Percentiles rank a stretch among this genome's conserved stretches.
These are phyloP conservation scores for Saccharomyces hybrid DNA, from an alignment of 1,139 yeast genomes.

Conservation along the genomic window DNA sequence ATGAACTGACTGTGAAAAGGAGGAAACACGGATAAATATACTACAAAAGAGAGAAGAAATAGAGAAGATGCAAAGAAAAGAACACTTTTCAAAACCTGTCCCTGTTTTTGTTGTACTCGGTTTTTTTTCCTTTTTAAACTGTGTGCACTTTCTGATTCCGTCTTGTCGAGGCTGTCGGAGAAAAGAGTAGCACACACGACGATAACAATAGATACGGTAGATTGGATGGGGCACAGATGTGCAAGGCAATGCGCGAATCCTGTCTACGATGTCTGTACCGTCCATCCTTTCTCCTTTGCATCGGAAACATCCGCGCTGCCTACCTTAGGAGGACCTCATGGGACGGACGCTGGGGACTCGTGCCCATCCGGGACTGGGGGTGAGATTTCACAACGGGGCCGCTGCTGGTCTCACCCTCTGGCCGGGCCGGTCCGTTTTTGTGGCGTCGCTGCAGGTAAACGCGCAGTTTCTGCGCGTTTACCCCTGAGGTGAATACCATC, in stretches of 20 bases:
- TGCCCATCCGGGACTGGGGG: not conserved
- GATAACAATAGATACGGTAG: not conserved
- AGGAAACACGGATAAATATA: not conserved
- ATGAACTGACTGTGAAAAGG: not conserved
- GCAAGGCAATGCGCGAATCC: conserved; percentile 1
- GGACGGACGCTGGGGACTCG: not conserved
- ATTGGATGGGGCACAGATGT: not conserved
- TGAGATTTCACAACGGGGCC: not conserved
- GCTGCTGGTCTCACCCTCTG: not conserved
- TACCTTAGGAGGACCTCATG: not conserved
- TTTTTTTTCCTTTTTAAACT: not conserved
- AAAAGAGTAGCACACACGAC: not conserved
- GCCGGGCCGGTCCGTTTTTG: not conserved
- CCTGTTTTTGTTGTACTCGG: not conserved
- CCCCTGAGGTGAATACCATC: not conserved
- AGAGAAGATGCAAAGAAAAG: not conserved
- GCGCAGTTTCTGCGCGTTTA: not conserved
- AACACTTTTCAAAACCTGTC: not conserved
- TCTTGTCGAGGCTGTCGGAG: not conserved
- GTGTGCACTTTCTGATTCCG: not conserved
- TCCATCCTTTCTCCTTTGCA: not conserved
- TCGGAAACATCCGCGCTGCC: not conserved
- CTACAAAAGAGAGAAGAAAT: not conserved
- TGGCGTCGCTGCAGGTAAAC: not conserved
- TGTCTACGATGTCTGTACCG: not conserved